phyloP scores from a whole-genome alignment of 139 green algal species.

The Picochlorum sp. region DNA sequence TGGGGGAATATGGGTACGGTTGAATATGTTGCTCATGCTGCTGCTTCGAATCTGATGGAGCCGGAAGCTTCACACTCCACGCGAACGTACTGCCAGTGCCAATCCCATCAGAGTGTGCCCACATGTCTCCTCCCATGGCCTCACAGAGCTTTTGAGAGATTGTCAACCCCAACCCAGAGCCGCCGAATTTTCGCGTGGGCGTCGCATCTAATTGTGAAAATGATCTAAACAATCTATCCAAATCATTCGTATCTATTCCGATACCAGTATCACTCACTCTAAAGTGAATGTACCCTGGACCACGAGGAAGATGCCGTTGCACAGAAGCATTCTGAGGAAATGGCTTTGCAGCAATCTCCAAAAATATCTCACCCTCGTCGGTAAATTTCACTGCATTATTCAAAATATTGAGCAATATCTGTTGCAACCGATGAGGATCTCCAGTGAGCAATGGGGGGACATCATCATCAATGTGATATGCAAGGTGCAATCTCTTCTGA shows the following conservation, averaged over 20 bases:
- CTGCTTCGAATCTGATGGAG: not conserved
- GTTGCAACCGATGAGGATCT: conserved; percentile 68
- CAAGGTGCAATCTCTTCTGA: conserved; percentile 65
- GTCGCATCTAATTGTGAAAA: conserved; percentile 66
- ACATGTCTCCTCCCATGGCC: conserved; percentile 72
- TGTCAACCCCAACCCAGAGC: conserved; percentile 70
- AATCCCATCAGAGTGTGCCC: conserved; percentile 45
- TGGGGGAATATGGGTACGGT: conserved; percentile 15
- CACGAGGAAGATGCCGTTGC: not conserved
- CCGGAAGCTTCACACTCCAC: conserved; percentile 28
- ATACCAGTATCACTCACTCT: conserved; percentile 72
- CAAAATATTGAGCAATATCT: conserved; percentile 81
- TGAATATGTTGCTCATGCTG: not conserved
- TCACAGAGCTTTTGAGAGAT: conserved; percentile 73
- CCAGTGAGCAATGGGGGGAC: conserved; percentile 32
- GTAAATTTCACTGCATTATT: conserved; percentile 91
- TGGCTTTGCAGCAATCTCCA: conserved; percentile 44
- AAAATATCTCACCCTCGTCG: conserved; percentile 56
- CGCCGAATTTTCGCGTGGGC: conserved; percentile 64
- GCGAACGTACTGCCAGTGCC: conserved; percentile 47
- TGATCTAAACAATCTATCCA: conserved; percentile 62
- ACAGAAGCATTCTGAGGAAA: too few species aligned
- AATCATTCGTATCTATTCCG: conserved; percentile 47
- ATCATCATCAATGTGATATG: conserved; percentile 48
- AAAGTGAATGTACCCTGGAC: conserved; percentile 40